These are phyloP conservation scores for Omphalotus guepiniiformis DNA, from an alignment of 768 basidiomycete species.

Conservation along the genomic window DNA sequence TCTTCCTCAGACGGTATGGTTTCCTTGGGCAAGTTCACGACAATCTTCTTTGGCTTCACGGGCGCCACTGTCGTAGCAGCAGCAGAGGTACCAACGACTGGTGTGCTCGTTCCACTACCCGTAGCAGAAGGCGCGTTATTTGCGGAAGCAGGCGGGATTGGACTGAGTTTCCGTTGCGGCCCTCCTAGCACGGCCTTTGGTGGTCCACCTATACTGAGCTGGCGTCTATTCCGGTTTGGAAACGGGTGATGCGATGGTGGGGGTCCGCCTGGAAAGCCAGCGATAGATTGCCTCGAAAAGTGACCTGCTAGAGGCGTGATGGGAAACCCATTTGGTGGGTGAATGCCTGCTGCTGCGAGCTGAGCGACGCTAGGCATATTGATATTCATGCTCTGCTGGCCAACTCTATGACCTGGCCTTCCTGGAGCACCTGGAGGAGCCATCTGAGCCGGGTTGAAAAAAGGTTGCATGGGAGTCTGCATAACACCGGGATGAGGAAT, in stretches of 20 bases:
- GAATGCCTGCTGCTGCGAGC: conserved; percentile 56
- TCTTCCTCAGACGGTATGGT: conserved; percentile 38
- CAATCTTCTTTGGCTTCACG: conserved; percentile 58
- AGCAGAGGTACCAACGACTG: conserved; percentile 11
- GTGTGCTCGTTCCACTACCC: conserved; percentile 21
- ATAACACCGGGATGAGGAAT: conserved; percentile 36
- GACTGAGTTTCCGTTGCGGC: conserved; percentile 71
- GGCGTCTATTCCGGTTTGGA: conserved; percentile 58
- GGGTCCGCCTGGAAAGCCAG: conserved; percentile 25
- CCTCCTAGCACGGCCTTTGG: conserved; percentile 84
- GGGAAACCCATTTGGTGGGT: conserved; percentile 50
- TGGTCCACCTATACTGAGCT: conserved; percentile 80
- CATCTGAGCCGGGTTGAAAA: conserved; percentile 48
- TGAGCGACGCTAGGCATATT: conserved; percentile 55
- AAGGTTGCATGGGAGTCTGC: conserved; percentile 70
- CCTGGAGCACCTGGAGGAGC: conserved; percentile 44
- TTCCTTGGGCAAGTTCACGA: conserved; percentile 74
- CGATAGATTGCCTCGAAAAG: conserved; percentile 49
- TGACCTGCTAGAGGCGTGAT: conserved; percentile 58
- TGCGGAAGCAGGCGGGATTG: conserved; percentile 36
- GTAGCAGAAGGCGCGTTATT: neutral
- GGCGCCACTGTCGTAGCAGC: conserved; percentile 24
- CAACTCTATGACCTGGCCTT: conserved; percentile 42
- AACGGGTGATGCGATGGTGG: conserved; percentile 36
- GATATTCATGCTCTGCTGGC: conserved; percentile 42